Evolutionary conservation across 345 rosid species (phyloP).

Genomic region (Eucalyptus pauciflora): DNA sequence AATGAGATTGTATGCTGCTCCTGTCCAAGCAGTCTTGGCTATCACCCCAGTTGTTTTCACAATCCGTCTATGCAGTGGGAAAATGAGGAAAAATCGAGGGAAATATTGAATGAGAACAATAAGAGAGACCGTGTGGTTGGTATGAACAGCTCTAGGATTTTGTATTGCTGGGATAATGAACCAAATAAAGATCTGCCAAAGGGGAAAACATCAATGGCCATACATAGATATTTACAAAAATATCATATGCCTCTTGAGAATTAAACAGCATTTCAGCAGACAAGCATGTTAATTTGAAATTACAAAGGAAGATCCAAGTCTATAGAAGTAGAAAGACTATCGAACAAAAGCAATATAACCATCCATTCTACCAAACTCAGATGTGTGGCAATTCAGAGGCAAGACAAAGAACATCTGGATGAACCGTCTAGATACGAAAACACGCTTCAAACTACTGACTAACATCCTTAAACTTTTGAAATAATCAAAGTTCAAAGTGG

Average conservation of each 20-base stretch:
- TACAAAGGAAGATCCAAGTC: not conserved
- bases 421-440: not conserved
- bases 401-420: not conserved
- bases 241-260: not conserved
- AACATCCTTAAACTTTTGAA: not conserved
- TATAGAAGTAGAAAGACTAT: not conserved
- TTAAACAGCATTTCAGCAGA: not conserved
- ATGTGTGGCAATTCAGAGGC: not conserved
- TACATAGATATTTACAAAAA: not conserved
- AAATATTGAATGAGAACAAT: slow-evolving; percentile 71
- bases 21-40: slow-evolving; percentile 87
- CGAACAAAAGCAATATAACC: not conserved
- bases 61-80: slow-evolving; percentile 61
- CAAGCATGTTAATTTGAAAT: not conserved
- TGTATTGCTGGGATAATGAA: slow-evolving; percentile 54
- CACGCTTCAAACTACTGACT: not conserved
- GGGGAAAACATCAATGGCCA: not conserved
- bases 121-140: slow-evolving; percentile 65
- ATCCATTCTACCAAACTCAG: not conserved
- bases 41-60: slow-evolving; percentile 76
- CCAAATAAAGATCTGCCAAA: slow-evolving; percentile 65
- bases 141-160: slow-evolving; percentile 20
- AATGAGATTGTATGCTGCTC: slow-evolving; percentile 75
- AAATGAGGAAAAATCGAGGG: slow-evolving; percentile 62
- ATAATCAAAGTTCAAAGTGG: not conserved